Evolutionary conservation across 257 asterid species (phyloP).

Genomic region (Ilex aquifolium): DNA sequence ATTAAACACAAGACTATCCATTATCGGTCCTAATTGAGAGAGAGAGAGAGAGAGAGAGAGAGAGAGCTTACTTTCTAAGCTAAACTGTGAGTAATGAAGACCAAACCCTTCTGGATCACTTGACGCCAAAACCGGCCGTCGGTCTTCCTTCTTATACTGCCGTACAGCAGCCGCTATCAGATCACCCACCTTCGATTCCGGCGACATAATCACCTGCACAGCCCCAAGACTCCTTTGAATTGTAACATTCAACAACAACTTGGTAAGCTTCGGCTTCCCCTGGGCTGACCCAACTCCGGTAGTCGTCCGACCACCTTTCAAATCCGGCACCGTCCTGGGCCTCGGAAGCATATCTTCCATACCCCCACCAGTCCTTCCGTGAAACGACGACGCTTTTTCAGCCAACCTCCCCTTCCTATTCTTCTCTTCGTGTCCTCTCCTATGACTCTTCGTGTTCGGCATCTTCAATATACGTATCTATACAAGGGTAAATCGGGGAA

Average conservation of each 20-base stretch:
- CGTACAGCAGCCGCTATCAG: slow-evolving; percentile 59
- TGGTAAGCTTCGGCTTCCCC: slow-evolving; percentile 43
- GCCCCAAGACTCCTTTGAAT: slow-evolving; percentile 81
- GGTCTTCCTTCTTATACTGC: slow-evolving; percentile 65
- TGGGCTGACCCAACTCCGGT: not conserved
- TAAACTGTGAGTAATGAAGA: slow-evolving; percentile 90
- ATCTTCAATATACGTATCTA: slow-evolving; percentile 12
- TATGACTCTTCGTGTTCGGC: slow-evolving; percentile 63
- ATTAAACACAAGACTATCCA: no score
- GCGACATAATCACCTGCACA: slow-evolving; percentile 60
- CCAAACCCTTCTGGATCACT: slow-evolving; percentile 37
- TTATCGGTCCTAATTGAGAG: not conserved
- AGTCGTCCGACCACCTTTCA: slow-evolving; percentile 18
- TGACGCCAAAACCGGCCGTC: slow-evolving; percentile 43
- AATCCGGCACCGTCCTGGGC: slow-evolving; percentile 77
- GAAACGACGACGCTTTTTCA: slow-evolving; percentile 60
- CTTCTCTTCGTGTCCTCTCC: slow-evolving; percentile 51
- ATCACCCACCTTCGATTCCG: slow-evolving; percentile 68
- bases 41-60: not conserved
- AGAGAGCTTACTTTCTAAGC: slow-evolving; percentile 63
- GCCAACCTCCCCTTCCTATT: slow-evolving; percentile 42
- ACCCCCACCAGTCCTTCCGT: slow-evolving; percentile 22
- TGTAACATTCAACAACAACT: slow-evolving; percentile 68
- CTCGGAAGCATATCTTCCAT: slow-evolving; percentile 29
- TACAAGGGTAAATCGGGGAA: no score